Base-by-base conservation (phyloP, 202 grass and related monocot genomes). In the Brachypodium distachyon region DNA sequence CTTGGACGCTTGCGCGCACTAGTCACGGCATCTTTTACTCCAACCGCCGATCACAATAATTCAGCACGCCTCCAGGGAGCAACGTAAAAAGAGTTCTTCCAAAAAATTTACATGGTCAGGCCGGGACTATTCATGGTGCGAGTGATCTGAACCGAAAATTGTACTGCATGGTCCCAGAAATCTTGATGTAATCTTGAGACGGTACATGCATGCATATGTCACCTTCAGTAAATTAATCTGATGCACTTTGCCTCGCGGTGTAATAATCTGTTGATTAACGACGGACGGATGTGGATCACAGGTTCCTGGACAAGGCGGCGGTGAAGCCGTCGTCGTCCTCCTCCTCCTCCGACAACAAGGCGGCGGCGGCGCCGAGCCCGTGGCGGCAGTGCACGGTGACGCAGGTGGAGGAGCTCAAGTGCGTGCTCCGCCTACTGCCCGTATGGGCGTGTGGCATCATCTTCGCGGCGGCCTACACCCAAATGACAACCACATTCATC, bases 331-430 rank as follows among this genome's bases (percentile, higher is more conserved):
- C 61, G 0, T n/a, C n/a, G n/a, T n/a, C n/a, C n/a, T n/a, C n/a
- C n/a, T n/a, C n/a, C n/a, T n/a, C n/a, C n/a, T n/a, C n/a, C n/a
- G 13, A 1, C 8, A 84, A 90, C 39, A 75, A 87, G 61, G 38
- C 40, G 14, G 33, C 0, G 12, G 55, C 23, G 18, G 32, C 3
- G 17, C 69, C 46, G 43, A 90, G 72, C 44, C 63, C 88, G 12
- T 97, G 93, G 93, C 83, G 81, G 11, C 81, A 93, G 7, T 93
- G 93, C 85, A 91, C 93, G 2, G 87, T 97, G 62, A 97, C 93
- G 6, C 90, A 97, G 78, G 90, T 93, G 40, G 93, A 97, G 77
- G 93, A 97, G 77, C 76, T 86, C 62, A 90, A 90, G 64, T 83
- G 77, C 59, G 36, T 90, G 64, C 66, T 90, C 11, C 84, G 81